Evolutionary conservation across 2,329 filamentous ascomycete genomes (phyloP).

Genomic region (Colletotrichum coccodes): DNA sequence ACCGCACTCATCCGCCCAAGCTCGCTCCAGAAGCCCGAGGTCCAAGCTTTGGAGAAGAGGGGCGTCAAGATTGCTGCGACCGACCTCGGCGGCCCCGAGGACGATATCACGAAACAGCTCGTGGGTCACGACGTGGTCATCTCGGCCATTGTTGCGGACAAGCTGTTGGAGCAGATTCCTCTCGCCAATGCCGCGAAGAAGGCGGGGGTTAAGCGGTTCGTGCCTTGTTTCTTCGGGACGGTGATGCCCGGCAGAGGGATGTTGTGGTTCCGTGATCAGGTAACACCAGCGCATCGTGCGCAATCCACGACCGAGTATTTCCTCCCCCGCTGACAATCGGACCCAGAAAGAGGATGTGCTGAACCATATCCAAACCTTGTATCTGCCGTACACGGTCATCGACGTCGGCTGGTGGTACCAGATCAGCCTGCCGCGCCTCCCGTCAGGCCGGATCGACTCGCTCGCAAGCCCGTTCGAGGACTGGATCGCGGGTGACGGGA

Average conservation of each 20-base stretch:
- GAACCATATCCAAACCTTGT: constrained; percentile 56
- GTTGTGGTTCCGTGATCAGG: constrained; percentile 36
- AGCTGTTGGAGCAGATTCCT: constrained; percentile 52
- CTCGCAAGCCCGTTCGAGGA: constrained; percentile 35
- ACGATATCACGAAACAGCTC: constrained; percentile 26
- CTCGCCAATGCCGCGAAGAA: constrained; percentile 59
- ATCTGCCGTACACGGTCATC: constrained; percentile 65
- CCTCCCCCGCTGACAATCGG: neutral
- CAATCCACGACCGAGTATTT: neutral
- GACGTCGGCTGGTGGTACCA: constrained; percentile 71
- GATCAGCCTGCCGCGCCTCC: constrained; percentile 42
- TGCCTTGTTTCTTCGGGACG: constrained; percentile 61
- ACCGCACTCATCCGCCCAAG: constrained; percentile 56
- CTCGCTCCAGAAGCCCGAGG: constrained; percentile 57
- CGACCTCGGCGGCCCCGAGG: constrained; percentile 50
- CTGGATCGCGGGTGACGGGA: constrained; percentile 56
- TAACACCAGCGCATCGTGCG: constrained; percentile 2
- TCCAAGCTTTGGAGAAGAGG: constrained; percentile 48
- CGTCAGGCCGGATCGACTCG: constrained; percentile 38
- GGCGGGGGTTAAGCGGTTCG: constrained; percentile 61
- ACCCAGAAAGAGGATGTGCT: constrained; percentile 58
- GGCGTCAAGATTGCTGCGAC: constrained; percentile 54
- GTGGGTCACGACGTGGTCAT: constrained; percentile 51
- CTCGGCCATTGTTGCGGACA: constrained; percentile 47
- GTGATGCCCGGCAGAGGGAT: constrained; percentile 51